Base-by-base conservation (phyloP, 441 rosid genomes). In the Erysimum cheiri region DNA sequence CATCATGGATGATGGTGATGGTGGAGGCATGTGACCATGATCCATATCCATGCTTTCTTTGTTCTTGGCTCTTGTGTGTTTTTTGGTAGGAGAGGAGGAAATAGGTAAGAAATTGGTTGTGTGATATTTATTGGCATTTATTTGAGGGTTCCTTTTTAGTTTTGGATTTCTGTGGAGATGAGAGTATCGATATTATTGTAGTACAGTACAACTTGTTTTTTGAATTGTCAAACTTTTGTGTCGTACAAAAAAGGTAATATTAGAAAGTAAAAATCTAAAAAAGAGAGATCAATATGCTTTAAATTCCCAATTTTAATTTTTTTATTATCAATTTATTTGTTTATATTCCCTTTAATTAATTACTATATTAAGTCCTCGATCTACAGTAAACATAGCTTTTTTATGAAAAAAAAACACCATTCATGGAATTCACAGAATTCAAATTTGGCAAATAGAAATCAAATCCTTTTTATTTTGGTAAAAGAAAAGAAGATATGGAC, bases 1-100 rank as follows among this genome's bases (percentile, higher is more conserved):
- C 70, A 75, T 74, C 70, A 68, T 69, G 17, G 75, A 56, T 48
- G 74, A 40, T 67, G 78, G 13, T 37, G 70, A 28, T 54, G 71
- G 33, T 69, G 60, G 11, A 55, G 62, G 78, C 74, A 75, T 75
- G 70, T 75, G 59, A 47, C 14, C 71, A 50, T 69, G 74, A 48
- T 75, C 78, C 74, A 75, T 75, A 32, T 22, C 24, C 24, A 26
- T 6, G 47, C 9, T 75, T 64, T 43, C 35, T 76, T 70, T 52
- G 43, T 49, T 75, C 59, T 62, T 29, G 57, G 53, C 17, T 63
- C 60, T 69, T 69, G 67, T 46, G 52, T 54, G 26, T 60, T 59
- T 33, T 15, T 64, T 62, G 78, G 5, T 66, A 52, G 61, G 70
- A 57, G 43, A 28, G 14, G 43, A 28, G 14, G 28, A 37, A 32